phyloP scores from a whole-genome alignment of 2,329 filamentous ascomycete genomes.

The Bipolaris bicolor region DNA sequence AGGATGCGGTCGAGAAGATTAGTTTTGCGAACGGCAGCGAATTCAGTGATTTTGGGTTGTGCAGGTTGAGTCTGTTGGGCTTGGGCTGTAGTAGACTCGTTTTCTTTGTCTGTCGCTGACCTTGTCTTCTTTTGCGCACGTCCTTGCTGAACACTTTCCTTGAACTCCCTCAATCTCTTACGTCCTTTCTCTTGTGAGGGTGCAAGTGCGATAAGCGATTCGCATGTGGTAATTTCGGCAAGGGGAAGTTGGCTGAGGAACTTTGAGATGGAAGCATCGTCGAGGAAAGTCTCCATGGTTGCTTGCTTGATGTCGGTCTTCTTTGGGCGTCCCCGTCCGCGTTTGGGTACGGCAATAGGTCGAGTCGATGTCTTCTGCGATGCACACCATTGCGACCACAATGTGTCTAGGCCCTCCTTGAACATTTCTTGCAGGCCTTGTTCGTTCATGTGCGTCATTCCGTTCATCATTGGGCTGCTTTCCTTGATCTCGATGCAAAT shows the following conservation, averaged over 20 bases:
- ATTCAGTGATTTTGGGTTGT: conserved; percentile 48
- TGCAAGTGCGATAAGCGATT: conserved; percentile 60
- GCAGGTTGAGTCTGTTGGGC: conserved; percentile 23
- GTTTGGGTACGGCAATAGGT: conserved; percentile 44
- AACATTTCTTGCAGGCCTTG: conserved; percentile 58
- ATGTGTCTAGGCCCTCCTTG: conserved; percentile 53
- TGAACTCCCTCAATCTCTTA: conserved; percentile 71
- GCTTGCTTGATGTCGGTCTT: conserved; percentile 46
- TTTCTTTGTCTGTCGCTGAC: conserved; percentile 40
- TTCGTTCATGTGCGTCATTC: conserved; percentile 51
- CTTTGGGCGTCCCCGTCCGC: conserved; percentile 42
- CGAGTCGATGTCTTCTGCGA: conserved; percentile 32
- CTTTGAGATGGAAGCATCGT: conserved; percentile 42
- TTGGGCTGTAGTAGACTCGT: conserved; percentile 25
- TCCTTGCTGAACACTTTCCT: conserved; percentile 60
- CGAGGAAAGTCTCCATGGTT: conserved; percentile 56
- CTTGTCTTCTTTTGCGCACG: conserved; percentile 41
- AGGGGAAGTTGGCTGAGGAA: conserved; percentile 66
- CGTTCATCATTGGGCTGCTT: conserved; percentile 31
- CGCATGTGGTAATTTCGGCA: conserved; percentile 59
- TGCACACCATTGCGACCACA: conserved; percentile 53
- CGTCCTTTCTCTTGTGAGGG: conserved; percentile 70
- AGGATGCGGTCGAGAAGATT: conserved; percentile 59
- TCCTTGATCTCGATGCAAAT: conserved; percentile 51
- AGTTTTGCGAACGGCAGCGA: conserved; percentile 50